These are phyloP conservation scores for Cajanus cajan DNA, from an alignment of 306 rosid species.

Conservation along the genomic window DNA sequence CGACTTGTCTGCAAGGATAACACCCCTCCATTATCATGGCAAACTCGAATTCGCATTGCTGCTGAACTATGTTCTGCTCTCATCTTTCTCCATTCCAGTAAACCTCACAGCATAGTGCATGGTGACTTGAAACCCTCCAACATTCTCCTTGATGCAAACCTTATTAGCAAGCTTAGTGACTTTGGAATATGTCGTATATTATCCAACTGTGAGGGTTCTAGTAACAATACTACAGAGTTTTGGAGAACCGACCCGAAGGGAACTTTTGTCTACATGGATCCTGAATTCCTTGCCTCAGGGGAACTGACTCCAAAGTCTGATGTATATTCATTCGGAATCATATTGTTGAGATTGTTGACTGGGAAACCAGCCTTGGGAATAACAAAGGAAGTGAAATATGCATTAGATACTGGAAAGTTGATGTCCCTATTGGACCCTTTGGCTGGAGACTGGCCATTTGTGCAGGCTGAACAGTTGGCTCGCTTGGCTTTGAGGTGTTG, in stretches of 20 bases:
- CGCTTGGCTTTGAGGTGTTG: slow-evolving; percentile 82
- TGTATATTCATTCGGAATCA: slow-evolving; percentile 88
- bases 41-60: slow-evolving; percentile 75
- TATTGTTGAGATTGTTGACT: slow-evolving; percentile 67
- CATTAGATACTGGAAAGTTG: slow-evolving; percentile 65
- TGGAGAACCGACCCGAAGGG: slow-evolving; percentile 76
- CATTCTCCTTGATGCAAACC: slow-evolving; percentile 70
- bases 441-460: slow-evolving; percentile 98
- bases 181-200: slow-evolving; percentile 71
- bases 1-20: slow-evolving; percentile 78
- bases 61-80: slow-evolving; percentile 82
- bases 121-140: slow-evolving; percentile 90
- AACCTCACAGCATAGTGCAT: slow-evolving; percentile 81
- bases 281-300: slow-evolving; percentile 70
- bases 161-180: slow-evolving; percentile 81
- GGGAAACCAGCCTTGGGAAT: slow-evolving; percentile 79
- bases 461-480: slow-evolving; percentile 80
- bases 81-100: slow-evolving; percentile 76
- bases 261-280: slow-evolving; percentile 75
- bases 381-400: slow-evolving; percentile 65
- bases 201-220: slow-evolving; percentile 44
- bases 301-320: slow-evolving; percentile 87
- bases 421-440: slow-evolving; percentile 73
- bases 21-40: slow-evolving; percentile 82
- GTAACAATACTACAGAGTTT: slow-evolving; percentile 39